phyloP scores from a whole-genome alignment of 1,139 yeast genomes.

The Diutina pseudorugosa region DNA sequence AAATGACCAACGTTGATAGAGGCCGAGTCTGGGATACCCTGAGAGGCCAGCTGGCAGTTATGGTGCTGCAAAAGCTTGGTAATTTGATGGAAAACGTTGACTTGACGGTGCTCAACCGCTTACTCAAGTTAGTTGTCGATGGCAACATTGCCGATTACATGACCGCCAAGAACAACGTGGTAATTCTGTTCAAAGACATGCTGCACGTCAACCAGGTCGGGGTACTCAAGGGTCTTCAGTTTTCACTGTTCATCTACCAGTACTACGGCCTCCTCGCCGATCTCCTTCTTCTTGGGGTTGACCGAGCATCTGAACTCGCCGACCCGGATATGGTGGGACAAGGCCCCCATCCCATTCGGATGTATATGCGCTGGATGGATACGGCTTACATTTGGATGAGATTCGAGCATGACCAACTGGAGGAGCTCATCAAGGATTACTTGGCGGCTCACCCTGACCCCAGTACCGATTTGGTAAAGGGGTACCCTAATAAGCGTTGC shows the following conservation, averaged over 20 bases:
- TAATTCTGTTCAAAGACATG: conserved; percentile 86
- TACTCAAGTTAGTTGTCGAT: conserved; percentile 72
- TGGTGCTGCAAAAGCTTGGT: conserved; percentile 62
- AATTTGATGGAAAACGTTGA: conserved; percentile 80
- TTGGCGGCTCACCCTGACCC: conserved; percentile 86
- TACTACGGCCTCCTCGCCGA: conserved; percentile 83
- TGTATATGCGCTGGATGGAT: conserved; percentile 78
- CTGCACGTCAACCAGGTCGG: conserved; percentile 86
- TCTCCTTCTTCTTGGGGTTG: conserved; percentile 69
- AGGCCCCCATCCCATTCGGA: conserved; percentile 46
- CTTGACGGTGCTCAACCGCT: conserved; percentile 71
- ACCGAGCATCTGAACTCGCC: conserved; percentile 80
- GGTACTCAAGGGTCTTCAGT: conserved; percentile 76
- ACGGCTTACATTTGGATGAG: conserved; percentile 70
- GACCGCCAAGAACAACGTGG: conserved; percentile 81
- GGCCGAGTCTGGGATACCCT: conserved; percentile 57
- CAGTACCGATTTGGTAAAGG: conserved; percentile 73
- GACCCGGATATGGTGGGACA: conserved; percentile 23
- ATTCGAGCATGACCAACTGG: conserved; percentile 56
- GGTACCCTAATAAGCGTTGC: conserved; percentile 79
- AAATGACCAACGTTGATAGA: conserved; percentile 65
- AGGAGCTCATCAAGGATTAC: conserved; percentile 64
- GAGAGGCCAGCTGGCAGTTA: conserved; percentile 70
- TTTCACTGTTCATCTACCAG: conserved; percentile 81
- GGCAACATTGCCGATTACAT: conserved; percentile 91